phyloP scores from a whole-genome alignment of 2,329 filamentous ascomycete species.

The Penicillium brasilianum region DNA sequence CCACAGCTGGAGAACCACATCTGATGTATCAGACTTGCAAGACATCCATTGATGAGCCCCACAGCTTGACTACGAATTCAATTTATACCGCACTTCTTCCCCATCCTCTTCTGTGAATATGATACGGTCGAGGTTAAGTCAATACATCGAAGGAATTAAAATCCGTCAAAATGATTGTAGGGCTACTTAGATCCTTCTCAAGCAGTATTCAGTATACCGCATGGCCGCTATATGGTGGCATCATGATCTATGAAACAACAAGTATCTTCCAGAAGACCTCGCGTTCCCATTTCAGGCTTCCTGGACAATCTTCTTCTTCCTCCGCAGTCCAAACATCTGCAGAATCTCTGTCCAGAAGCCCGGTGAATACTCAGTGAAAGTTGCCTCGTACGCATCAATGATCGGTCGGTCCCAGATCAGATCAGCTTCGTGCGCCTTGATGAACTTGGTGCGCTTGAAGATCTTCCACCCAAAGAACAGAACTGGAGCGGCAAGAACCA shows the following conservation, averaged over 20 bases:
- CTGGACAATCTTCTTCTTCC: conserved; percentile 5
- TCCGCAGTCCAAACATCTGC: conserved; percentile 13
- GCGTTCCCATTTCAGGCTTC: not conserved
- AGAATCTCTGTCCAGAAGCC: conserved; percentile 58
- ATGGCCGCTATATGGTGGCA: too few species aligned
- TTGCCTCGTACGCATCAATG: conserved; percentile 21
- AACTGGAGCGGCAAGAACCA: conserved; percentile 66
- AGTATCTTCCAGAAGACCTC: too few species aligned
- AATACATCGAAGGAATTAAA: too few species aligned
- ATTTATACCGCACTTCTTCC: not conserved
- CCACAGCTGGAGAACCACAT: too few species aligned
- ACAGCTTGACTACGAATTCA: not conserved
- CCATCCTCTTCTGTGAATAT: not conserved
- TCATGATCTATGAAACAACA: too few species aligned
- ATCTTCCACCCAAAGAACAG: conserved; percentile 70
- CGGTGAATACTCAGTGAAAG: conserved; percentile 26
- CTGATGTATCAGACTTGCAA: not conserved
- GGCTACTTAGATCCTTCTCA: too few species aligned
- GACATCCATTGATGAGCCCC: not conserved
- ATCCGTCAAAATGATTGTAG: too few species aligned
- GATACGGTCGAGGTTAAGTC: too few species aligned
- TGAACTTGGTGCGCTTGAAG: conserved; percentile 16
- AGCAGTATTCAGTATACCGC: too few species aligned
- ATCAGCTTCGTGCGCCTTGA: conserved; percentile 18
- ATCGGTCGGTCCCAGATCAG: conserved; percentile 19